Conservation (phyloP, 495 filamentous ascomycete genomes). For the Aspergillus cavernicola region DNA sequence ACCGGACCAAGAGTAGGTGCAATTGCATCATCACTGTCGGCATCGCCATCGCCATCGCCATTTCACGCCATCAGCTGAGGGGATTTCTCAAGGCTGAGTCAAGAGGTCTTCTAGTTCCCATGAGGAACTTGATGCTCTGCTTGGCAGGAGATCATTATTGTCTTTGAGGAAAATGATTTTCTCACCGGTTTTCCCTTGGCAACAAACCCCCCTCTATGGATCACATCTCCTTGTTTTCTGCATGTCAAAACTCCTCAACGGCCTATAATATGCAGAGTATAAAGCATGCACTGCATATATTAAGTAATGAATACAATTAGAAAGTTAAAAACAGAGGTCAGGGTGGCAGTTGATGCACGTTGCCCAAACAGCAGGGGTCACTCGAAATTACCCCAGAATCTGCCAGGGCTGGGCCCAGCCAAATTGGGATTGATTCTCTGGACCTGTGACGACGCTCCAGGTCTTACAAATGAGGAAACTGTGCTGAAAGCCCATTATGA, state of each 20-base stretch:
- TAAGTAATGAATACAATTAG: conserved; percentile 4
- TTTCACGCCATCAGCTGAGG: conserved; percentile 11
- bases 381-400: conserved; percentile 7
- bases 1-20: neutral
- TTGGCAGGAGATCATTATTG: conserved; percentile 11
- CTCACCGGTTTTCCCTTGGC: conserved; percentile 16
- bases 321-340: too few relatives aligned
- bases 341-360: neutral
- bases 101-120: too few relatives aligned
- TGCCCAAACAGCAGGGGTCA: neutral
- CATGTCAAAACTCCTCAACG: neutral
- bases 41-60: neutral
- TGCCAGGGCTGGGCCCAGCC: conserved; percentile 10
- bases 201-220: neutral
- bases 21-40: conserved; percentile 19
- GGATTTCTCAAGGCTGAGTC: too few relatives aligned
- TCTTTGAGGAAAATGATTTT: conserved; percentile 1
- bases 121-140: neutral
- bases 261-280: neutral
- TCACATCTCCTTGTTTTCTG: neutral
- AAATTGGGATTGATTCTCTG: too few relatives aligned
- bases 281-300: neutral
- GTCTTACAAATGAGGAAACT: neutral
- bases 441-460: neutral
- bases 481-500: too few relatives aligned